Conservation (phyloP, 2,329 filamentous ascomycete species). For the Fusarium chaquense region DNA sequence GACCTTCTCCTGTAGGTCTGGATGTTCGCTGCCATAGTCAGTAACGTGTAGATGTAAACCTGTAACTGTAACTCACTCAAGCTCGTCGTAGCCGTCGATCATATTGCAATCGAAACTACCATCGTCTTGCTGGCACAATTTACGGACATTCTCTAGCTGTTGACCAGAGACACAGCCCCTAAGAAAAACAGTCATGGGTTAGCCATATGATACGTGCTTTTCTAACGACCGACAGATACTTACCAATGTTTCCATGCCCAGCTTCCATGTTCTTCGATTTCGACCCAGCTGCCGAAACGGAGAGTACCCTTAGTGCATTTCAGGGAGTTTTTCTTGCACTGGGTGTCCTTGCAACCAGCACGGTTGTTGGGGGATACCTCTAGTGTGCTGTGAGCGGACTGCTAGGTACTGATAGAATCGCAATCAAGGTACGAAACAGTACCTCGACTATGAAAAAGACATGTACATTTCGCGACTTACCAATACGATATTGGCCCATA, state of each 20-base stretch:
- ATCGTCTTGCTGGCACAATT: conserved; percentile 62
- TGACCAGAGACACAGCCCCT: conserved; percentile 92
- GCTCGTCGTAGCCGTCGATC: conserved; percentile 85
- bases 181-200: neutral
- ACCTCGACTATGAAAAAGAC: conserved; percentile 1
- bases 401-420: conserved; percentile 6
- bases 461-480: conserved; percentile 50
- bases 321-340: conserved; percentile 75
- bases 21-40: conserved; percentile 56
- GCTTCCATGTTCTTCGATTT: conserved; percentile 68
- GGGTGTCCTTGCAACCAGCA: conserved; percentile 77
- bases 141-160: conserved; percentile 74
- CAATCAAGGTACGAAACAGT: neutral
- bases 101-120: conserved; percentile 70
- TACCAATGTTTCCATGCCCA: conserved; percentile 93
- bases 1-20: conserved; percentile 79
- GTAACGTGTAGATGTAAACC: neutral
- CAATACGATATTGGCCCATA: conserved; percentile 63
- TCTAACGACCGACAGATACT: conserved; percentile 43
- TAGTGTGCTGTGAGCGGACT: conserved; percentile 53
- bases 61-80: conserved; percentile 60
- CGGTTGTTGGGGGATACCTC: conserved; percentile 78
- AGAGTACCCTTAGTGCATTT: conserved; percentile 86
- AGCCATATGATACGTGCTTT: conserved; percentile 2
- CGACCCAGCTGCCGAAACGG: conserved; percentile 80